phyloP scores from a whole-genome alignment of 257 asterid genomes.

The Cinchona pubescens region DNA sequence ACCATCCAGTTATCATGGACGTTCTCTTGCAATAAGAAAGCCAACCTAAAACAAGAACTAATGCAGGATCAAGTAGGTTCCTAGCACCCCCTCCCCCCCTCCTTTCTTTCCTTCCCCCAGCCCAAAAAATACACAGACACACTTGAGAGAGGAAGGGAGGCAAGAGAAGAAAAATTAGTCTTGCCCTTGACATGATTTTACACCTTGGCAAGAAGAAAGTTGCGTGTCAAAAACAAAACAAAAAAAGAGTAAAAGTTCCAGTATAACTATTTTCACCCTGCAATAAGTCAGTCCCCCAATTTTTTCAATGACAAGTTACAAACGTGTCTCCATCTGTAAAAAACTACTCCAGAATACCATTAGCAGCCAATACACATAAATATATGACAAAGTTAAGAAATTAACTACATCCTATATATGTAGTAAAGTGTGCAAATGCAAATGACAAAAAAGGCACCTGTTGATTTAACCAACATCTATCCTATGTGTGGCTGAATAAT shows the following conservation, averaged over 20 bases:
- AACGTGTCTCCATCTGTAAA: slow-evolving; percentile 12
- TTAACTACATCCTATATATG: background rate
- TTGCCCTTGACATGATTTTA: background rate
- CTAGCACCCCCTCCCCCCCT: background rate
- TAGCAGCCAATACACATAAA: slow-evolving; percentile 4
- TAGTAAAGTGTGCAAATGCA: background rate
- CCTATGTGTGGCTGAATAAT: background rate
- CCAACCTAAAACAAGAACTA: background rate
- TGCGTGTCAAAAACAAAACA: too few species aligned
- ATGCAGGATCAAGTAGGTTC: background rate
- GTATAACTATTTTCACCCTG: background rate
- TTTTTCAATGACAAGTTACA: background rate
- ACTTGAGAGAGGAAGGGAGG: background rate
- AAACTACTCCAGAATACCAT: slow-evolving; percentile 1
- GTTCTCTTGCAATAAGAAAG: background rate
- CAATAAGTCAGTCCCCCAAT: slow-evolving; percentile 3
- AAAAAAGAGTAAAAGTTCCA: background rate
- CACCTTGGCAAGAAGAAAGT: background rate
- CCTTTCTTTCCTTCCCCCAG: background rate
- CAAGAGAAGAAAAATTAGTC: background rate
- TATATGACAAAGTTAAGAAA: background rate
- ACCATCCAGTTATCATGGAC: background rate
- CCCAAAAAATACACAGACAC: slow-evolving; percentile 2
- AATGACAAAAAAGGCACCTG: background rate
- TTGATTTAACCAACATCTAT: background rate